These are phyloP conservation scores for Megacollybia marginata DNA, from an alignment of 768 basidiomycete genomes.

Conservation along the genomic window DNA sequence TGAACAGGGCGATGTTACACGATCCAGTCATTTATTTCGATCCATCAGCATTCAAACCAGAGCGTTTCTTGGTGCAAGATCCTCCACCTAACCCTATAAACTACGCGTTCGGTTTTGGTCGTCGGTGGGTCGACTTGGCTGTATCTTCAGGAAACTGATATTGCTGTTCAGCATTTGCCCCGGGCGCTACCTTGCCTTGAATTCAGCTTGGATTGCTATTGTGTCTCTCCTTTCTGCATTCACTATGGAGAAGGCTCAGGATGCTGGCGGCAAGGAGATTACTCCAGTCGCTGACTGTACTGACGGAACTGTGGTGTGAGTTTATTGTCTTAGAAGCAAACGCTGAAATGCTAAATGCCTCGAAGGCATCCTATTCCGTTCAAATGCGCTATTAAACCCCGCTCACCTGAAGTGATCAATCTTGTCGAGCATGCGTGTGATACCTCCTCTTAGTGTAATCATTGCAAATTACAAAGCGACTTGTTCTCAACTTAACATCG, in stretches of 20 bases:
- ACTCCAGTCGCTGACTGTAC: slow-evolving; percentile 9
- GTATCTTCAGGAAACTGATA: background rate
- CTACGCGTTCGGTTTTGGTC: slow-evolving; percentile 3
- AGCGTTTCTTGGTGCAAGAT: slow-evolving; percentile 11
- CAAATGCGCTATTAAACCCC: background rate
- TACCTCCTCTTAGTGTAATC: too few relatives aligned
- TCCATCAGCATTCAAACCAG: slow-evolving; percentile 13
- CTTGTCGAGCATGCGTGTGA: too few relatives aligned
- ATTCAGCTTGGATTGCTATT: slow-evolving; percentile 23
- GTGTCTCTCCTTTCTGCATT: slow-evolving; percentile 20
- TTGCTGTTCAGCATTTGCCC: slow-evolving; percentile 21
- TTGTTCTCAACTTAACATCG: too few relatives aligned
- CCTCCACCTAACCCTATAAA: background rate
- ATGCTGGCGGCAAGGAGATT: slow-evolving; percentile 22
- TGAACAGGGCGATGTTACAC: slow-evolving; percentile 12
- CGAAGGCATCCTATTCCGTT: background rate
- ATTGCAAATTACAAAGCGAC: too few relatives aligned
- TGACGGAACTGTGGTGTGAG: background rate
- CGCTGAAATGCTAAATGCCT: background rate
- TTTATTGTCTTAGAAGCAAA: background rate
- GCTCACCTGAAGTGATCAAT: background rate
- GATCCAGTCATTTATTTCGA: slow-evolving; percentile 17
- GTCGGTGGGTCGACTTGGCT: background rate
- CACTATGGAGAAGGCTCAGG: slow-evolving; percentile 22
- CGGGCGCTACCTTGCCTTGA: slow-evolving; percentile 26